phyloP scores from a whole-genome alignment of 345 rosid genomes.

The Murraya paniculata region DNA sequence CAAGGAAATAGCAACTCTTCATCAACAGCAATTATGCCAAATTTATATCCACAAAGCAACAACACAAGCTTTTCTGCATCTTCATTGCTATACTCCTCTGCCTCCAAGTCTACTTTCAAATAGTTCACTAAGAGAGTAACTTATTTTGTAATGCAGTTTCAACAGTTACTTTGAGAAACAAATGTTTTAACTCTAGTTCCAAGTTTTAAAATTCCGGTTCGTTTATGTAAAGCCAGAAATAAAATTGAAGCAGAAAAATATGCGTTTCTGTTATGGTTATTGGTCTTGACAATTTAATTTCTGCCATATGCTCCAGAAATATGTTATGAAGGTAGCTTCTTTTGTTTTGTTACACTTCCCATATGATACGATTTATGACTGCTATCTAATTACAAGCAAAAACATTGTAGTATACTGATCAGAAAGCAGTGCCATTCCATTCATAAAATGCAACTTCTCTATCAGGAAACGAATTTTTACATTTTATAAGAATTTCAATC shows the following conservation, averaged over 20 bases:
- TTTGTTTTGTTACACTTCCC: not conserved
- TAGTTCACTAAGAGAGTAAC: constrained; percentile 21
- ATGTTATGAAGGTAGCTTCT: not conserved
- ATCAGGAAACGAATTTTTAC: no score
- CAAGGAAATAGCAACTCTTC: constrained; percentile 23
- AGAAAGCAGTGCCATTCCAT: no score
- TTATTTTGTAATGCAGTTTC: not conserved
- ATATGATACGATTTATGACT: no score
- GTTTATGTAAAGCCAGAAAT: not conserved
- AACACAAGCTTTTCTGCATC: constrained; percentile 63
- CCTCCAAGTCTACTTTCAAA: constrained; percentile 33
- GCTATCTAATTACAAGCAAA: no score
- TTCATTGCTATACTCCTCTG: constrained; percentile 52
- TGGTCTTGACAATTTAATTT: not conserved
- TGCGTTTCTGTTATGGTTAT: not conserved
- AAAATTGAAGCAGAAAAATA: not conserved
- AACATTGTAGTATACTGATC: no score
- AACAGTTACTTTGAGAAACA: not conserved
- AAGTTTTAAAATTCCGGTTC: constrained; percentile 4
- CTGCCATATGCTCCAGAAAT: not conserved
- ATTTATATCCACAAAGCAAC: constrained; percentile 34
- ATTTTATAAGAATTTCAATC: no score
- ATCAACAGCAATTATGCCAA: constrained; percentile 24
- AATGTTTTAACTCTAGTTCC: constrained; percentile 1
- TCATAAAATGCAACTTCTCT: no score